phyloP scores from a whole-genome alignment of 2,329 filamentous ascomycete species.

The Penicillium sp. region DNA sequence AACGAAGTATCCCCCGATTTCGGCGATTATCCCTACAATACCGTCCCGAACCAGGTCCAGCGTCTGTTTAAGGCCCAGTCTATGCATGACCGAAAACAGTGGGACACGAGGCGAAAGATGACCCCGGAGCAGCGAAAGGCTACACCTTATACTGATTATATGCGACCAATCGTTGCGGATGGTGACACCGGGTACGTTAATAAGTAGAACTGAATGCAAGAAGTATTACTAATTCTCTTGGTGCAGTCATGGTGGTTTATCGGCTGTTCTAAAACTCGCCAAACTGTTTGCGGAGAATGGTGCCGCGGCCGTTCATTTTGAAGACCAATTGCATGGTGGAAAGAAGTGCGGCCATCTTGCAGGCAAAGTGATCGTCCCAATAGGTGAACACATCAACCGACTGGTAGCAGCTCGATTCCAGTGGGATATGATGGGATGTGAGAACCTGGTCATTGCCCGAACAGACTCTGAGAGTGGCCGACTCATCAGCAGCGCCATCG shows the following conservation, averaged over 20 bases:
- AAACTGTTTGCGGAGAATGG: conserved; percentile 98
- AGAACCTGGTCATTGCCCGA: conserved; percentile 91
- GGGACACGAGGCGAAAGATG: conserved; percentile 79
- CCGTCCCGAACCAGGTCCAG: conserved; percentile 96
- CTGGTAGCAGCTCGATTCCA: conserved; percentile 90
- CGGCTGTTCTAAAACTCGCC: conserved; percentile 89
- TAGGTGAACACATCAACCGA: conserved; percentile 94
- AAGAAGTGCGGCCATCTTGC: conserved; percentile 98
- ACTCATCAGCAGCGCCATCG: conserved; percentile 84
- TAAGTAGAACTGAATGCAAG: no score
- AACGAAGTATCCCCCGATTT: conserved; percentile 98
- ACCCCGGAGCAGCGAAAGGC: conserved; percentile 67
- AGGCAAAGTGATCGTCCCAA: conserved; percentile 90
- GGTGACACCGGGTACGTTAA: conserved; percentile 74
- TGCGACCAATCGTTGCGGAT: conserved; percentile 92
- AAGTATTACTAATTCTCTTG: neutral
- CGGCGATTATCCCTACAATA: conserved; percentile 98
- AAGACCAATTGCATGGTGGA: conserved; percentile 94
- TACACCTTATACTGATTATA: conserved; percentile 84
- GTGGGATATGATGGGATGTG: conserved; percentile 96
- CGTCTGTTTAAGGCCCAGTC: conserved; percentile 94
- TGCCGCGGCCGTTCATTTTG: conserved; percentile 93
- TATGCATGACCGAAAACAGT: conserved; percentile 94
- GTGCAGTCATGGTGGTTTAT: conserved; percentile 77
- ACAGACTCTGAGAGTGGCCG: conserved; percentile 95